These are phyloP conservation scores for Scheffersomyces insectosa DNA, from an alignment of 1,139 yeast species.

Conservation along the genomic window DNA sequence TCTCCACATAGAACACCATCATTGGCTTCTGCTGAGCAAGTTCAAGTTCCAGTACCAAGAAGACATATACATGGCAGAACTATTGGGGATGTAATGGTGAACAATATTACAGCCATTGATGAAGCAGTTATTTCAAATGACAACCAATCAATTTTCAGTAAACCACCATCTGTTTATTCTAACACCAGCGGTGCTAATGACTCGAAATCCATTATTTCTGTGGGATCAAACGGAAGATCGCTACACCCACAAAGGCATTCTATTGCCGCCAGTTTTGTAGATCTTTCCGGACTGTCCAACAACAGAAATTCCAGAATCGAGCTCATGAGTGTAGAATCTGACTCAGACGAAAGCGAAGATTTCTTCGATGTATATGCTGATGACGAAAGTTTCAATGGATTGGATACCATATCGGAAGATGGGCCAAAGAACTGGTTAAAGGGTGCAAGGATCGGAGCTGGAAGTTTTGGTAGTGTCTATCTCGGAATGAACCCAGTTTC, in stretches of 20 bases:
- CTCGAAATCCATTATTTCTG: constrained; percentile 15
- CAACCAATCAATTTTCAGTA: constrained; percentile 16
- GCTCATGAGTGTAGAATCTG: constrained; percentile 44
- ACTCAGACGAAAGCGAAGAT: constrained; percentile 46
- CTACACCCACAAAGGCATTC: constrained; percentile 27
- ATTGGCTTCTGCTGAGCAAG: constrained; percentile 22
- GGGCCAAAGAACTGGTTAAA: constrained; percentile 84
- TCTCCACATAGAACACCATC: constrained; percentile 19
- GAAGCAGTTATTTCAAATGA: constrained; percentile 42
- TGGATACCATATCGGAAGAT: constrained; percentile 23
- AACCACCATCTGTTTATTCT: constrained; percentile 14
- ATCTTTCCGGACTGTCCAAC: constrained; percentile 18
- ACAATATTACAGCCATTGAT: constrained; percentile 59
- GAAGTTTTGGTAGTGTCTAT: constrained; percentile 92
- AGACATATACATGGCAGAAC: constrained; percentile 34
- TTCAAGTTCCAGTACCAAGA: constrained; percentile 1
- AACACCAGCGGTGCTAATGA: constrained; percentile 17
- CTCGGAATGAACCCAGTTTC: constrained; percentile 89
- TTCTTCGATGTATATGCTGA: constrained; percentile 19
- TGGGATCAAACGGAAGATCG: constrained; percentile 5
- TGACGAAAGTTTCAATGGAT: constrained; percentile 20
- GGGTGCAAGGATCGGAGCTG: constrained; percentile 92
- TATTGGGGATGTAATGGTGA: constrained; percentile 68
- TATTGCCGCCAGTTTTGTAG: constrained; percentile 35
- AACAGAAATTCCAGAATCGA: constrained; percentile 53